Base-by-base conservation (phyloP, 306 rosid genomes). In the Acacia acuminata region DNA sequence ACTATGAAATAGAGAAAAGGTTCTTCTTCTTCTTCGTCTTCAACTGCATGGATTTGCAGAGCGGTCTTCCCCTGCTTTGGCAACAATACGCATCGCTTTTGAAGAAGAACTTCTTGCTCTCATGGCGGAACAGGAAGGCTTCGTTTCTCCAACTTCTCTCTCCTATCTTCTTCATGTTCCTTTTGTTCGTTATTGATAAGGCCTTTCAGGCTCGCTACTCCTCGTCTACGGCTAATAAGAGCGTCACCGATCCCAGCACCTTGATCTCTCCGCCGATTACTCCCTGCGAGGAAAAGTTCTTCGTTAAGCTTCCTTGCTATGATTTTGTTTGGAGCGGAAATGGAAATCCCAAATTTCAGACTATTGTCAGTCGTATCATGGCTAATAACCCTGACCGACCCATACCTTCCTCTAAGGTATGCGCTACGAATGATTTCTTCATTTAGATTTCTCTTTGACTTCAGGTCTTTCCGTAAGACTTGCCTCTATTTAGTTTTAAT, bases 281-380 rank as follows among this genome's bases (percentile, higher is more conserved):
- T 12, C 98, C 93, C 0, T 94, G 98, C 65, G 98, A 94, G 86
- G 40, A 81, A 2, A 93, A 93, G 82, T 88, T 14, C 84, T 93
- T 75, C 58, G 8, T 84, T 19, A 86, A 85, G 68, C 64, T 38
- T 8, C 97, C 98, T 3, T 95, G 98, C 79, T 90, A 78, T 55
- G 98, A 95, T 76, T 93, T 95, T 66, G 85, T 89, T 4, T 95
- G 93, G 93, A 95, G 98, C 58, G 97, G 95, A 0, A 81, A 84
- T 74, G 80, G 22, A 0, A 89, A 87, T 77, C 20, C 93, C 1
- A 83, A 34, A 56, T 34, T 87, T 66, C 85, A 16, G 24, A 75
- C 82, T 40, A 89, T 95, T 55, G 97, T 84, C 32, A 6, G 22
- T n/a, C 84, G 87, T n/a, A 93, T 95, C 61, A 92, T 87, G 92